Evolutionary conservation across 805 yeast genomes (phyloP).

Genomic region (Metschnikowia dekortorum): DNA sequence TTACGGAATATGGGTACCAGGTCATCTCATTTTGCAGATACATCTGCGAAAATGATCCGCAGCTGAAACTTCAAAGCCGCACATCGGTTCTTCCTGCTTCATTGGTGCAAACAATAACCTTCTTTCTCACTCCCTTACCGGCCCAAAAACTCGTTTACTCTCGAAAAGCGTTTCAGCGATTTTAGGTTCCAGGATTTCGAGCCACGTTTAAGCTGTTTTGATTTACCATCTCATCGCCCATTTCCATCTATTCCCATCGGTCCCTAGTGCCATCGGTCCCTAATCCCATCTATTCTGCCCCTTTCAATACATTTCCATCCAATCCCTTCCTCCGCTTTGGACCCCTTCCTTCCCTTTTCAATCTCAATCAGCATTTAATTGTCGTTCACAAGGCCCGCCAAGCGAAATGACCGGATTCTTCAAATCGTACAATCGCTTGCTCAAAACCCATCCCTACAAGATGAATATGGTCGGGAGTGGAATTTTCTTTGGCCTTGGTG

Average conservation of each 20-base stretch:
- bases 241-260: not conserved
- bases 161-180: not conserved
- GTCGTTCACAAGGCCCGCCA: too few species aligned
- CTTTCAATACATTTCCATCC: too few species aligned
- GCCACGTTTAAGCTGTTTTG: too few species aligned
- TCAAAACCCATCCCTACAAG: slow-evolving; percentile 44
- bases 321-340: too few species aligned
- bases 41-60: slow-evolving; percentile 1
- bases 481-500: slow-evolving; percentile 39
- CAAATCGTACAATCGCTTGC: slow-evolving; percentile 21
- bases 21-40: not conserved
- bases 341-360: too few species aligned
- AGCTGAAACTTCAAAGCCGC: slow-evolving; percentile 7
- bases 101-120: not conserved
- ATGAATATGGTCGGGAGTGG: slow-evolving; percentile 57
- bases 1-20: too few species aligned
- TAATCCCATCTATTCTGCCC: too few species aligned
- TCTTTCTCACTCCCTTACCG: not conserved
- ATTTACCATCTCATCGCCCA: not conserved
- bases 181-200: too few species aligned
- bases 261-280: too few species aligned
- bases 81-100: slow-evolving; percentile 10
- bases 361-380: not conserved
- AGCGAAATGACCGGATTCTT: slow-evolving; percentile 13
- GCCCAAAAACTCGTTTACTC: not conserved